Base-by-base conservation (phyloP, 345 rosid genomes). In the Eutrema japonicum region DNA sequence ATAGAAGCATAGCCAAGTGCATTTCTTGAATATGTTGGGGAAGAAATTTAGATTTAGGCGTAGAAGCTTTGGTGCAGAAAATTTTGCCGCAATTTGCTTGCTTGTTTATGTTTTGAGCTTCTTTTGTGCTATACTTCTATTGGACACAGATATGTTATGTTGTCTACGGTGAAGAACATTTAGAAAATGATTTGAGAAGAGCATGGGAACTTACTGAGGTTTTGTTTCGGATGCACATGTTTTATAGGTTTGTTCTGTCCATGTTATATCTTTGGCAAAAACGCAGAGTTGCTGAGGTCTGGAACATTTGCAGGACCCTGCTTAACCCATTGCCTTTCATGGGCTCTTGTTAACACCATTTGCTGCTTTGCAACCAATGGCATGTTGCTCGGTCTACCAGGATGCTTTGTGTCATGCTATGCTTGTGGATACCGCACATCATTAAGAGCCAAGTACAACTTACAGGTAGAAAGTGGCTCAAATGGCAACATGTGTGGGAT, bases 281-380 rank as follows among this genome's bases (percentile, higher is more conserved):
- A 91, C 67, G 95, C 97, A 40, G 89, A 91, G 74, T 74, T 74
- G 78, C 61, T 94, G 77, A 97, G 96, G 69, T 94, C 98, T 56
- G 96, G 97, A 75, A 89, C 96, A 64, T 81, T 86, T 46, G 72
- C 79, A 38, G 98, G 97, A 64, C 88, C 97, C 6, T 94, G 97
- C 80, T 45, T 77, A 62, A 87, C 87, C 9, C 95, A 94, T 73
- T 87, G 79, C 71, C 83, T 91, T 56, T 81, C 89, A 43, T 94
- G 96, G 95, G 86, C 79, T 37, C 75, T 88, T 32, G 78, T 87
- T 71, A 91, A 91, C 70, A 80, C 87, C 7, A 45, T 83, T 30
- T 91, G 93, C 71, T 94, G 97, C 76, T 80, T 86, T 75, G 70
- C 86, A 56, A 83, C 90, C 50, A 89, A 84, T 66, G 98, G 96